Percentiles rank a stretch among this genome's conserved stretches.
phyloP scores from a whole-genome alignment of 768 basidiomycete species.

The Phallus indusiatus region DNA sequence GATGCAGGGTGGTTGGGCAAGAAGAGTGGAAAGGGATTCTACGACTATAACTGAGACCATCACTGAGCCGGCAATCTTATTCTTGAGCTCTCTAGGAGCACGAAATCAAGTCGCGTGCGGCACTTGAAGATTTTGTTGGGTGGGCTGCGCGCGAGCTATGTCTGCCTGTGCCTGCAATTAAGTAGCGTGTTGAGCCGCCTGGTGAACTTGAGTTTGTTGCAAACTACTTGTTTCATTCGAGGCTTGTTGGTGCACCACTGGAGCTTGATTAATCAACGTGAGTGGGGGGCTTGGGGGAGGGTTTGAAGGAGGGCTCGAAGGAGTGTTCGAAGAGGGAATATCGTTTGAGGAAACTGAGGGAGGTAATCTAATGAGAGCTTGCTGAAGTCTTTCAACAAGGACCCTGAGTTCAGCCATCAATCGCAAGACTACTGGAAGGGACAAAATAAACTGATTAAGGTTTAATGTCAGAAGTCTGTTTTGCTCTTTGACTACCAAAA shows the following conservation, averaged over 20 bases:
- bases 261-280: neutral
- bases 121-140: neutral
- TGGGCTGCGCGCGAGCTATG: neutral
- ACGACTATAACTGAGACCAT: conserved; percentile 50
- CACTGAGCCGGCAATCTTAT: neutral
- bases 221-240: neutral
- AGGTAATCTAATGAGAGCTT: conserved; percentile 19
- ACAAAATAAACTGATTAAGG: conserved; percentile 17
- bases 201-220: neutral
- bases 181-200: neutral
- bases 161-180: neutral
- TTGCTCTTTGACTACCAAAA: conserved; percentile 27
- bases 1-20: conserved; percentile 90
- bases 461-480: conserved; percentile 22
- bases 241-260: neutral
- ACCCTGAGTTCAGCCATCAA: conserved; percentile 3
- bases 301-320: neutral
- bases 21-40: conserved; percentile 93
- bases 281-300: neutral
- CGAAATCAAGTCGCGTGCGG: no score
- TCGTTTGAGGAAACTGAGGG: no score
- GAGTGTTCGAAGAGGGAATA: neutral
- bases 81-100: no score
- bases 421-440: conserved; percentile 26
- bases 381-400: conserved; percentile 7